Conservation (phyloP, 805 yeast species). For the Scheffersomyces amazonensis region DNA sequence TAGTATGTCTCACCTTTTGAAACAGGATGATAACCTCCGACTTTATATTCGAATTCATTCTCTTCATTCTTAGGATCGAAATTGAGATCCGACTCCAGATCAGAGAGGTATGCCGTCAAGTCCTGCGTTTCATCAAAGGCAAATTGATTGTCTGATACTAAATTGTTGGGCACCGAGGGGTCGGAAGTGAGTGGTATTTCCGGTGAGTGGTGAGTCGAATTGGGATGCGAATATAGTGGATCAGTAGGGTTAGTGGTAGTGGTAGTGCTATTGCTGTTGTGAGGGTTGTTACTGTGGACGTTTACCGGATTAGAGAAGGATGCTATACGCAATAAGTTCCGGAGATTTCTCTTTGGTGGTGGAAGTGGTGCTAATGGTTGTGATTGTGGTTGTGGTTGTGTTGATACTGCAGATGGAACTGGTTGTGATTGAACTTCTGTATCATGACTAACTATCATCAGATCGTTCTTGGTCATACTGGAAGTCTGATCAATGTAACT, state of each 20-base stretch:
- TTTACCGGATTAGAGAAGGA: conserved; percentile 3
- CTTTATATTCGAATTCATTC: conserved; percentile 47
- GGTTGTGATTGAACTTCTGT: background rate
- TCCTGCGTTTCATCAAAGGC: conserved; percentile 1
- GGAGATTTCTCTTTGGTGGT: conserved; percentile 3
- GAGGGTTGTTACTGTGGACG: background rate
- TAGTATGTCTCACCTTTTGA: conserved; percentile 53
- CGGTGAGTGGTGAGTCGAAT: background rate
- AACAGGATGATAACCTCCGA: conserved; percentile 68
- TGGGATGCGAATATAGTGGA: background rate
- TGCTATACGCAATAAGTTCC: conserved; percentile 7
- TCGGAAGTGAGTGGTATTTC: background rate
- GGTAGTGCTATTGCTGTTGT: background rate
- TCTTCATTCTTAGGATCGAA: conserved; percentile 43
- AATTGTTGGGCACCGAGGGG: background rate
- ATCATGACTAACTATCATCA: background rate
- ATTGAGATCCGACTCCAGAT: conserved; percentile 24
- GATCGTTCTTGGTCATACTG: conserved; percentile 2
- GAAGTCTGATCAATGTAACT: conserved; percentile 1
- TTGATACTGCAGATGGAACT: background rate
- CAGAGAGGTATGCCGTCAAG: conserved; percentile 13
- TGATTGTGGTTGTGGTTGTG: background rate
- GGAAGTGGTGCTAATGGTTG: conserved; percentile 1
- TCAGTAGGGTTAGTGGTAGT: background rate
- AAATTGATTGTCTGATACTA: background rate